Percentiles rank a stretch among this genome's conserved stretches.
Conservation (phyloP, 2,329 filamentous ascomycete species). For the Pseudocercospora cruenta region DNA sequence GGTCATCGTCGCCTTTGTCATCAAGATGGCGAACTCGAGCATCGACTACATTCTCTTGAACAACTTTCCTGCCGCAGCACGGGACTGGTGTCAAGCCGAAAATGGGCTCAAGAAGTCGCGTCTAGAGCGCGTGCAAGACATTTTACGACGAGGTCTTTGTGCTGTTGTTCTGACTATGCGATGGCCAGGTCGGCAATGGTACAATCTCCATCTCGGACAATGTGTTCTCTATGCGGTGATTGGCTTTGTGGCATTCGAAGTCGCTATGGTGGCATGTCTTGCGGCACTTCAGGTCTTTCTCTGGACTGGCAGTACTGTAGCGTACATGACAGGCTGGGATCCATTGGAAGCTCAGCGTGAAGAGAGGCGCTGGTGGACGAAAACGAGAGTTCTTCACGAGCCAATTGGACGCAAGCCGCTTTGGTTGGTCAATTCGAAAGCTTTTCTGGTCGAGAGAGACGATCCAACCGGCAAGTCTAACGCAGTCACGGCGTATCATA, state of each 20-base stretch:
- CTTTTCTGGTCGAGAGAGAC: not conserved
- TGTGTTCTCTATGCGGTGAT: not conserved
- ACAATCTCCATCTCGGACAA: not conserved
- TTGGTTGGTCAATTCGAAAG: not conserved
- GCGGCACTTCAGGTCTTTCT: not conserved
- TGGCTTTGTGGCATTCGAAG: not conserved
- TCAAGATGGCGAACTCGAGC: not conserved
- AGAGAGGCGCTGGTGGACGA: not conserved
- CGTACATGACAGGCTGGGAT: not conserved
- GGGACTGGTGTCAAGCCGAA: not conserved
- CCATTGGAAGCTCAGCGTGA: not conserved
- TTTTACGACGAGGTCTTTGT: not conserved
- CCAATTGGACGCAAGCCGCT: not conserved
- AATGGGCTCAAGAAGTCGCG: not conserved
- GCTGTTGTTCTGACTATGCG: not conserved
- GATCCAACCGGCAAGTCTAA: not conserved
- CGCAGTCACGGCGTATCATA: not conserved
- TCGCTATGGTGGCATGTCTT: not conserved
- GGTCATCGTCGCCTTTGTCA: not conserved
- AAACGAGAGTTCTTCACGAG: not conserved
- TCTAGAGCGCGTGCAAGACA: not conserved
- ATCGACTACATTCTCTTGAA: slow-evolving; percentile 1
- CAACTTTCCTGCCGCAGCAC: not conserved
- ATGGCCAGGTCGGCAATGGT: not conserved
- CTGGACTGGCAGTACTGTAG: not conserved